These are phyloP conservation scores for Mangifera indica DNA, from an alignment of 345 rosid species.

Conservation along the genomic window DNA sequence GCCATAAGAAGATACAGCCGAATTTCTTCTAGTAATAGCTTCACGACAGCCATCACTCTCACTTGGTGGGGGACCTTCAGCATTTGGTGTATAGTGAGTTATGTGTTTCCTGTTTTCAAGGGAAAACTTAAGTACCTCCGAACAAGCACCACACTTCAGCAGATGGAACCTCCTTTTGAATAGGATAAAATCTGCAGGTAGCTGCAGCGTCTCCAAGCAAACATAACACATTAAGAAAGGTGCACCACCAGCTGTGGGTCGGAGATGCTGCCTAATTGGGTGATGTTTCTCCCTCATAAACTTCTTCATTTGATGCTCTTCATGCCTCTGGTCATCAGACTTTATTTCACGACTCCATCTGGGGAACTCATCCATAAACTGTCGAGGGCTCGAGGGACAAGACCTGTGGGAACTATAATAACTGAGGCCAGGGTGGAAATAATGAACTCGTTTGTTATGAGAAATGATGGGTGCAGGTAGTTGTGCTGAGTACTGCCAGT, in stretches of 20 bases:
- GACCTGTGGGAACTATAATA: slow-evolving; percentile 44
- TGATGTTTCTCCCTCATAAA: slow-evolving; percentile 43
- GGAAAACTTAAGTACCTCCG: slow-evolving; percentile 59
- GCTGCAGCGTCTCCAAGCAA: slow-evolving; percentile 56
- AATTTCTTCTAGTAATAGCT: slow-evolving; percentile 18
- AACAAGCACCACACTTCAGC: slow-evolving; percentile 76
- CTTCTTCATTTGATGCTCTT: slow-evolving; percentile 39
- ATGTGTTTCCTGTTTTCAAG: slow-evolving; percentile 57
- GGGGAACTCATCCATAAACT: slow-evolving; percentile 42
- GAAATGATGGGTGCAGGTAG: slow-evolving; percentile 25
- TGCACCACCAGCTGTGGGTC: slow-evolving; percentile 82
- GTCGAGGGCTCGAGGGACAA: slow-evolving; percentile 60
- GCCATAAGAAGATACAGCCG: slow-evolving; percentile 20
- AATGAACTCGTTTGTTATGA: slow-evolving; percentile 26
- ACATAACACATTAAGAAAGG: slow-evolving; percentile 63
- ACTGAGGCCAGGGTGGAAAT: slow-evolving; percentile 31
- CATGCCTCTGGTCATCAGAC: slow-evolving; percentile 51
- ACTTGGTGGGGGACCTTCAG: slow-evolving; percentile 35
- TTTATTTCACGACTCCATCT: slow-evolving; percentile 35
- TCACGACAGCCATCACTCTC: slow-evolving; percentile 30
- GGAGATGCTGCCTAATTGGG: slow-evolving; percentile 55
- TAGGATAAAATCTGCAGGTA: slow-evolving; percentile 87
- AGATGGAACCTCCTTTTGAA: slow-evolving; percentile 56
- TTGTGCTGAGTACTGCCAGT: slow-evolving; percentile 39
- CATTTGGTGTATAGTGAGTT: slow-evolving; percentile 35